These are phyloP conservation scores for Sequoia sempervirens DNA, from an alignment of 75 land plant species.

Conservation along the genomic window DNA sequence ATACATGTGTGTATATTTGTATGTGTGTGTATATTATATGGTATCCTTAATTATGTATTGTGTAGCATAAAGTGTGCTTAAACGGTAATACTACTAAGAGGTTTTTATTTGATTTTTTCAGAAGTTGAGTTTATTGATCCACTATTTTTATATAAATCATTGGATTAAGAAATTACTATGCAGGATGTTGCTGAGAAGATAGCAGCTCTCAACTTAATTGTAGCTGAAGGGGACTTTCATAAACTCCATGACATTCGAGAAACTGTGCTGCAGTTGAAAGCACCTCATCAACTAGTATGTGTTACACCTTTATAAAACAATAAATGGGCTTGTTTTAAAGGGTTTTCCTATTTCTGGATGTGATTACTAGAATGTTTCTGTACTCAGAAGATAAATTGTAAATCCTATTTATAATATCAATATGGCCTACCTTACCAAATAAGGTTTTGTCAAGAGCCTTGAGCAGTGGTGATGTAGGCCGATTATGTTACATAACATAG, in stretches of 20 bases:
- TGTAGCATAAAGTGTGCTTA: neutral
- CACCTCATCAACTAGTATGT: slow-evolving; percentile 76
- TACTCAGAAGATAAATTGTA: neutral
- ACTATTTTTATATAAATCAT: neutral
- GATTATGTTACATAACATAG: neutral
- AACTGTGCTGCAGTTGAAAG: slow-evolving; percentile 63
- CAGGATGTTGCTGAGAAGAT: slow-evolving; percentile 76
- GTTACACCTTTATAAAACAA: neutral
- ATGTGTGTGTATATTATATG: neutral
- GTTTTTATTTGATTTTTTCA: neutral
- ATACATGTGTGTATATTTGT: neutral
- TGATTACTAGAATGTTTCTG: neutral
- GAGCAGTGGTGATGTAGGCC: neutral
- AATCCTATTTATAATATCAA: neutral
- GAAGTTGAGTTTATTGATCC: neutral
- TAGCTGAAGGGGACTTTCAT: slow-evolving; percentile 49
- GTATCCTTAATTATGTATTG: neutral
- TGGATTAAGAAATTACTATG: neutral
- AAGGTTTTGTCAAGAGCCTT: neutral
- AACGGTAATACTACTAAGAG: neutral
- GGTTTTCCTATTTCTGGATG: neutral
- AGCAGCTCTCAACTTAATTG: slow-evolving; percentile 29
- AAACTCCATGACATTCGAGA: slow-evolving; percentile 79
- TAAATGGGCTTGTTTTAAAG: neutral
- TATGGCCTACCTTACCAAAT: neutral